Percentiles rank a stretch among this genome's conserved stretches.
phyloP scores from a whole-genome alignment of 2,329 filamentous ascomycete genomes.

The Coccinonectria pachysandricola region DNA sequence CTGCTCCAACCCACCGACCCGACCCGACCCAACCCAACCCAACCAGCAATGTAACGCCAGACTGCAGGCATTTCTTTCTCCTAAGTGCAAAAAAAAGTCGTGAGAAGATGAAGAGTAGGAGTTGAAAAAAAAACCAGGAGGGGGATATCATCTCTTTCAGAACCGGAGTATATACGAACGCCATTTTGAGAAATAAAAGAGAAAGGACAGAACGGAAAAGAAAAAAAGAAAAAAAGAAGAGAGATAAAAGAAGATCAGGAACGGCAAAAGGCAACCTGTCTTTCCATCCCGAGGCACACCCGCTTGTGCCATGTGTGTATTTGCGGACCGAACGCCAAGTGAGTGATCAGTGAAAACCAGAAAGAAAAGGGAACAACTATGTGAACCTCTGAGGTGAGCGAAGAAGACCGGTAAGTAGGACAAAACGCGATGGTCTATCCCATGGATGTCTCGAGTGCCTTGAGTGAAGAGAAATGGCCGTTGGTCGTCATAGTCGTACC shows the following conservation, averaged over 20 bases:
- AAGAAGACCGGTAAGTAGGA: too few relatives aligned
- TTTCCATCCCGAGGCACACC: conserved; percentile 6
- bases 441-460: conserved; percentile 2
- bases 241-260: too few relatives aligned
- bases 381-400: too few relatives aligned
- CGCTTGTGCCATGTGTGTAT: conserved; percentile 6
- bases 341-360: conserved; percentile 5
- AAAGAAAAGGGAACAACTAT: conserved; percentile 1
- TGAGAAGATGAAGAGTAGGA: too few relatives aligned
- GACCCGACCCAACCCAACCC: too few relatives aligned
- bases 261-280: conserved; percentile 1
- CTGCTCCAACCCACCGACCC: too few relatives aligned
- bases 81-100: not conserved
- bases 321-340: conserved; percentile 12
- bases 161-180: conserved; percentile 15
- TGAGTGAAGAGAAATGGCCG: conserved; percentile 1
- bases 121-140: conserved; percentile 13
- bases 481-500: too few relatives aligned
- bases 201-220: conserved; percentile 1
- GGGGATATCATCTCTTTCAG: conserved; percentile 20
- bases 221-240: conserved; percentile 1
- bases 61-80: too few relatives aligned
- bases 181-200: conserved; percentile 9
- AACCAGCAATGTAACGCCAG: too few relatives aligned
- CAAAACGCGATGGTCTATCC: too few relatives aligned